Evolutionary conservation across 2,329 filamentous ascomycete genomes (phyloP), one percentile per base, ranked within the genome.

Genomic region (Fusarium decemcellulare): DNA sequence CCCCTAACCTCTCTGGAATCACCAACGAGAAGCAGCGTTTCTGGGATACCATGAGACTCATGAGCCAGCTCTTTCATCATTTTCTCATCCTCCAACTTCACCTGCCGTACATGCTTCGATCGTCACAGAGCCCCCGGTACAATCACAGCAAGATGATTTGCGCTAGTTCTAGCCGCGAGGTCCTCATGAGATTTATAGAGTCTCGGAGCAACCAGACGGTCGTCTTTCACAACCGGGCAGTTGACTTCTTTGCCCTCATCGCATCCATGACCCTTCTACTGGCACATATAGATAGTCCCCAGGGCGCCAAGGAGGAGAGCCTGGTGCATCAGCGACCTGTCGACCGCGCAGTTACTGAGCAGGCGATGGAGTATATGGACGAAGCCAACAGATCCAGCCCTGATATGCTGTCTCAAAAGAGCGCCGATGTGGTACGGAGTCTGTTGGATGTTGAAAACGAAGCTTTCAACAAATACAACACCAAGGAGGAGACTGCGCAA

Each of bases 271-370:
- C 46, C 29, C 46, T 48, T 18, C 11, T 48, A 11, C n/a, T 48
- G 11, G 46, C 29, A 16, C 46, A 48, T 18, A 48, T 48, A n/a
- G 30, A 34, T 5, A 48, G 46, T 15, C 29, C 30, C n/a, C 40
- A 43, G 30, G 61, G 32, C 39, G 59, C 50, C 27, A 12, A 58
- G 29, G 39, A n/a, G 16, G 40, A 46, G 40, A 56, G 39, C 29
- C 37, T 68, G 4, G 47, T 52, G 4, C 65, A 67, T 40, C 65
- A 67, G 34, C 46, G 61, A 15, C 39, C 44, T 16, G 56, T 30
- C 6, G 65, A 67, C 39, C 57, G 56, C 8, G 65, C 65, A 12
- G 50, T 67, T 40, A 48, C 61, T 14, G 56, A 58, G 16, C 56
- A 64, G 43, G 52, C 56, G 12, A 40, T 56, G 42, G 53, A 58